Evolutionary conservation across 1,284 basidiomycete species (phyloP).

Genomic region (Puccinia triticina): DNA sequence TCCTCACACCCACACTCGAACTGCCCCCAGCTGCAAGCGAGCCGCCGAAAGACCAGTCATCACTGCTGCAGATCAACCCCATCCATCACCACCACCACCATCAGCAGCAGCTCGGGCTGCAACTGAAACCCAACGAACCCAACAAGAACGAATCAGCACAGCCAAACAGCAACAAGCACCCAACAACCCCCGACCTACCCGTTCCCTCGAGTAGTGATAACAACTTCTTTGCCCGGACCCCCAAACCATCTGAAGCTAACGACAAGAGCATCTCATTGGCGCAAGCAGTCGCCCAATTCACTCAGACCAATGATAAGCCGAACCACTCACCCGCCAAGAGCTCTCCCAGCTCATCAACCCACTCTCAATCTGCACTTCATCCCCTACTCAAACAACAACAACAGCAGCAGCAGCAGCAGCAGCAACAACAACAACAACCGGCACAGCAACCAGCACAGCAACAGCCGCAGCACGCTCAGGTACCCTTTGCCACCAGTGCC

Average conservation of each 20-base stretch:
- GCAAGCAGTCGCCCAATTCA: slow-evolving; percentile 28
- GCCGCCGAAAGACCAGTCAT: not conserved
- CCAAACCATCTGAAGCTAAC: not conserved
- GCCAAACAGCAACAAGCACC: not conserved
- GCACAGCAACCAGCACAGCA: slow-evolving; percentile 6
- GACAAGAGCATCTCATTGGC: slow-evolving; percentile 4
- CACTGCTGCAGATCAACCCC: not conserved
- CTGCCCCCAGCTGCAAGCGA: not conserved
- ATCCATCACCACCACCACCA: not conserved
- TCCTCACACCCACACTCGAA: not conserved
- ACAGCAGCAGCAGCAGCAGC: not conserved
- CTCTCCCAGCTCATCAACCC: slow-evolving; percentile 27
- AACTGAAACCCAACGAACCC: not conserved
- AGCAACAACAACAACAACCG: slow-evolving; percentile 18
- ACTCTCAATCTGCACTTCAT: slow-evolving; percentile 42
- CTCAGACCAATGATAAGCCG: not conserved
- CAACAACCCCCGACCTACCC: slow-evolving; percentile 29
- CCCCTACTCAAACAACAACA: slow-evolving; percentile 41
- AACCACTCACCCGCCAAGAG: not conserved
- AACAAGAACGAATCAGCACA: not conserved
- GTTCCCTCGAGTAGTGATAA: slow-evolving; percentile 35
- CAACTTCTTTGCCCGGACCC: slow-evolving; percentile 32
- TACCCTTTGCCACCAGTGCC: slow-evolving; percentile 17
- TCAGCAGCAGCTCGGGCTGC: not conserved
- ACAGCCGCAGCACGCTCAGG: not conserved